These are phyloP conservation scores for Podospora pseudocomata DNA, from an alignment of 495 filamentous ascomycete species.

Conservation along the genomic window DNA sequence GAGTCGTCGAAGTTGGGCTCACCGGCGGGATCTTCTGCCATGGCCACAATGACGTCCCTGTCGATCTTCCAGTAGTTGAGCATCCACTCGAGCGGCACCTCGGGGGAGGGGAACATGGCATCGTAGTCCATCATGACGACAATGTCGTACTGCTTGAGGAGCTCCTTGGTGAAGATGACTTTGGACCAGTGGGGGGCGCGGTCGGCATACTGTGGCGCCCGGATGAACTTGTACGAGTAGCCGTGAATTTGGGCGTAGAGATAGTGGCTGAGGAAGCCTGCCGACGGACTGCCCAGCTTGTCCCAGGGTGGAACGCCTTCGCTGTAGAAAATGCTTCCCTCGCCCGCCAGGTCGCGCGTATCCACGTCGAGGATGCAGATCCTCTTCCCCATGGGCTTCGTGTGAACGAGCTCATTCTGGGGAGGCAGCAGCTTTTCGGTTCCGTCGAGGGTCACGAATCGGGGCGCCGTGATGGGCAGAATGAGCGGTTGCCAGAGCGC, in stretches of 20 bases:
- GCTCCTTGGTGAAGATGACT: conserved; percentile 44
- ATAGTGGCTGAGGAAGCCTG: conserved; percentile 42
- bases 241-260: conserved; percentile 49
- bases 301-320: conserved; percentile 21
- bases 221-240: conserved; percentile 53
- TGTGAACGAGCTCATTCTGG: conserved; percentile 21
- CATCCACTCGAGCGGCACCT: conserved; percentile 53
- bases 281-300: conserved; percentile 23
- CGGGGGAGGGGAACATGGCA: conserved; percentile 44
- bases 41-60: conserved; percentile 40
- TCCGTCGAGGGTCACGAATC: conserved; percentile 27
- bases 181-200: conserved; percentile 49
- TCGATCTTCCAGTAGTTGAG: conserved; percentile 52
- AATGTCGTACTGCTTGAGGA: conserved; percentile 44
- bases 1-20: conserved; percentile 22
- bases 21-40: conserved; percentile 40
- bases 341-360: conserved; percentile 31
- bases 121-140: conserved; percentile 53
- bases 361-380: conserved; percentile 43
- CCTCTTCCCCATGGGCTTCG: conserved; percentile 30
- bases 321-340: conserved; percentile 31
- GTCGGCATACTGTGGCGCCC: conserved; percentile 31
- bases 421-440: conserved; percentile 25
- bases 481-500: conserved; percentile 28
- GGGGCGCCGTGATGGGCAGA: conserved; percentile 26